A percentile compares a stretch with the other conserved stretches of the same genome.
Conservation (phyloP, 345 rosid species). For the Carallia pectinifolia region DNA sequence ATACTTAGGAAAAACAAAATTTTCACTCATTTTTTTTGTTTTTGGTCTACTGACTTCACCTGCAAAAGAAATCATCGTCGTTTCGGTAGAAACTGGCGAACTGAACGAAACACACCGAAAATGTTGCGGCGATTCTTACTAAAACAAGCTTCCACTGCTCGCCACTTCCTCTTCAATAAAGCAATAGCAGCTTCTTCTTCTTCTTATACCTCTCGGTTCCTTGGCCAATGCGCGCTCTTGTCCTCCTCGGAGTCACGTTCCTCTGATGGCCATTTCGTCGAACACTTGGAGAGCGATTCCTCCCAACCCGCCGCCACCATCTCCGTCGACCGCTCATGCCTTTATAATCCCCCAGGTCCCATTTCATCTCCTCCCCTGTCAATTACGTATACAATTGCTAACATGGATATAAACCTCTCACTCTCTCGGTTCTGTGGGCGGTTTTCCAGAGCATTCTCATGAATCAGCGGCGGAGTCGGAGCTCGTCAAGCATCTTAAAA, state of each 20-base stretch:
- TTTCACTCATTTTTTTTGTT: too few relatives aligned
- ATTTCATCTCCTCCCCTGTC: not conserved
- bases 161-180: not conserved
- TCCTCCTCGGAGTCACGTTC: constrained; percentile 38
- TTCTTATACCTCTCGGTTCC: not conserved
- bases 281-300: constrained; percentile 39
- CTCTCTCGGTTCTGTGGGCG: not conserved
- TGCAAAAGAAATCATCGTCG: too few relatives aligned
- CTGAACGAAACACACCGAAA: not conserved
- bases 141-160: constrained; percentile 1
- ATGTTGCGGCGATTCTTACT: constrained; percentile 16
- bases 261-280: constrained; percentile 33
- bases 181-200: not conserved
- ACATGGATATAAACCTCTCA: not conserved
- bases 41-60: too few relatives aligned
- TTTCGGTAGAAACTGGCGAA: not conserved
- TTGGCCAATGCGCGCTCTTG: not conserved
- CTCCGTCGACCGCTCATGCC: constrained; percentile 77
- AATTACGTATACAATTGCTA: not conserved
- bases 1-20: too few relatives aligned
- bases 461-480: constrained; percentile 55
- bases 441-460: constrained; percentile 61
- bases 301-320: constrained; percentile 38
- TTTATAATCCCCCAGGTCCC: constrained; percentile 51
- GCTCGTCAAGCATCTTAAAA: constrained; percentile 88